Percentiles rank a stretch among this genome's conserved stretches.
phyloP scores from a whole-genome alignment of 148 eudicot species.

The Oxyria digyna region DNA sequence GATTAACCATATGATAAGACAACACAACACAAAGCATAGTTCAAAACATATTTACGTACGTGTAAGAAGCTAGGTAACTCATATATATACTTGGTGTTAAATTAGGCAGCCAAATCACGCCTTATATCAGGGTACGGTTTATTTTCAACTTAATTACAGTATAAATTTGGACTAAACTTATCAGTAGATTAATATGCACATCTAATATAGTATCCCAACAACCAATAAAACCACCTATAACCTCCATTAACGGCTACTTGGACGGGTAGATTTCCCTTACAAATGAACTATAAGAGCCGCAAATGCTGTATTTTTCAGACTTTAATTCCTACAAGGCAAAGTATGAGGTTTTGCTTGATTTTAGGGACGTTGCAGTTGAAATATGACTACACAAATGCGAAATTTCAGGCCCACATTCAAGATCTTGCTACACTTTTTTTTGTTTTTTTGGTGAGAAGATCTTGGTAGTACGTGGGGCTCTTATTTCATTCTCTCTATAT shows the following conservation, averaged over 20 bases:
- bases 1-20: too few species aligned
- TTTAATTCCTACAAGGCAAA: not conserved
- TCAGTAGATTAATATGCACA: not conserved
- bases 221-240: not conserved
- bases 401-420: not conserved
- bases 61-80: too few species aligned
- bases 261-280: not conserved
- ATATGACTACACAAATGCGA: not conserved
- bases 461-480: not conserved
- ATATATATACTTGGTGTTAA: not conserved
- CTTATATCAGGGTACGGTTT: not conserved
- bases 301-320: not conserved
- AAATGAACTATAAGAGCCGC: not conserved
- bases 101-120: not conserved
- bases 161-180: not conserved
- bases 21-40: too few species aligned
- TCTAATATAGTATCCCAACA: not conserved
- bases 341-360: not conserved
- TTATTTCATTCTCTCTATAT: not conserved
- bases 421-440: too few species aligned
- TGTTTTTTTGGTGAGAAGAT: not conserved
- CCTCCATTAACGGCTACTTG: slow-evolving; percentile 7
- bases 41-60: too few species aligned
- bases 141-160: not conserved
- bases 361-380: not conserved